Evolutionary conservation across 1,139 yeast genomes (phyloP), one percentile per base, ranked within the genome.

Genomic region (Yamadazyma taylorii): DNA sequence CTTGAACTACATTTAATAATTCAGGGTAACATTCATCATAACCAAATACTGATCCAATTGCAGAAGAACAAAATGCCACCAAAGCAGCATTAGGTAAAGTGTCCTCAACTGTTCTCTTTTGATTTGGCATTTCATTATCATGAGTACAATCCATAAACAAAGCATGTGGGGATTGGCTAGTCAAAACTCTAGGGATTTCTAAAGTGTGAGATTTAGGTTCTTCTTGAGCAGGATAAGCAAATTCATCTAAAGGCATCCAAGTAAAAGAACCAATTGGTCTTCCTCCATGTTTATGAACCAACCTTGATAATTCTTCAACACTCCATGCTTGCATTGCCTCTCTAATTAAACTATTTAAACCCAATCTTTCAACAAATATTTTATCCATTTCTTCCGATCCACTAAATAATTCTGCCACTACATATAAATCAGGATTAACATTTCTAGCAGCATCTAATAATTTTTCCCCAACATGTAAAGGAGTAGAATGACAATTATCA

Each of bases 321-420:
- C 83, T 80, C 82, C 94, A 84, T 2, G 97, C 94, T 66, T 89
- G 97, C 96, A 92, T 90, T 1, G 97, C 97, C 59, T 92, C 98
- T 54, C 98, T 78, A 37, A 92, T 85, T 47, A 92, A 70, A 7
- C 96, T 82, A 30, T 88, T 85, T 42, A 92, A 81, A 19, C 96
- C 97, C 35, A 92, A 73, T 47, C 95, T 71, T 60, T 92, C 96
- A 11, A 90, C 96, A 56, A 86, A 92, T 17, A 90, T 67, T 51
- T 85, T 84, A 63, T 92, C 98, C 80, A 86, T 78, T 19, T 78
- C 85, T 57, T 89, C 97, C 10, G 95, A 85, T 4, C 98, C 98
- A 10, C 95, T 79, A 60, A 92, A 92, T 31, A 92, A 70, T 56
- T 92, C 98, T 2, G 97, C 98, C 38, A 89, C 97, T 17, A 90